phyloP scores from a whole-genome alignment of 1,139 yeast species.

The Hansenula sp. region DNA sequence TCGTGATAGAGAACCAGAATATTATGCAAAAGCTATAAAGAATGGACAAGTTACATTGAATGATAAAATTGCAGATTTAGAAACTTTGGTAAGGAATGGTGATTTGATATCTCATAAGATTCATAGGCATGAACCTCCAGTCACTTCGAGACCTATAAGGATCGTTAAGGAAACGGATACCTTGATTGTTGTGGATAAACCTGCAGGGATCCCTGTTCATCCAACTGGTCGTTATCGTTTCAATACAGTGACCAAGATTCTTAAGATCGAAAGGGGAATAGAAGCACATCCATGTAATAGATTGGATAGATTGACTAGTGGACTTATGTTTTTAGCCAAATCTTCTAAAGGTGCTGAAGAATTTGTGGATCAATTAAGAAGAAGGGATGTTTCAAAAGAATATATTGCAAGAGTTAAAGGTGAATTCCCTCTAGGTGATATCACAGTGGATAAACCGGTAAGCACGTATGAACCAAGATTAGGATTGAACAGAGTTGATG shows the following conservation, averaged over 20 bases:
- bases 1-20: constrained; percentile 69
- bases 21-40: constrained; percentile 65
- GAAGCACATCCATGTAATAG: constrained; percentile 87
- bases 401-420: constrained; percentile 89
- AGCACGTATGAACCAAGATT: constrained; percentile 73
- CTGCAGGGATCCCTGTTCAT: constrained; percentile 93
- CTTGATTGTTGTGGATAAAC: constrained; percentile 84
- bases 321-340: constrained; percentile 89
- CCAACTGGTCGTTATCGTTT: constrained; percentile 92
- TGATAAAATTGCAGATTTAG: constrained; percentile 57
- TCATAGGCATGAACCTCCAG: constrained; percentile 92
- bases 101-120: constrained; percentile 79
- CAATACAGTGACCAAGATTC: constrained; percentile 81
- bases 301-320: constrained; percentile 87
- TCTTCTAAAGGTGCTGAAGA: constrained; percentile 76
- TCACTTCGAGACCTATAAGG: constrained; percentile 63
- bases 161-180: constrained; percentile 80
- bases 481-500: constrained; percentile 69
- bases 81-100: constrained; percentile 73
- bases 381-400: constrained; percentile 73
- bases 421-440: constrained; percentile 55
- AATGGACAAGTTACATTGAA: constrained; percentile 75
- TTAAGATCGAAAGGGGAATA: constrained; percentile 62
- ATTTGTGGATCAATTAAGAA: constrained; percentile 70
- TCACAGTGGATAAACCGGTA: constrained; percentile 65